These are phyloP conservation scores for Radiomyces spectabilis DNA, from an alignment of 192 early-diverging fungal genomes.

Conservation along the genomic window DNA sequence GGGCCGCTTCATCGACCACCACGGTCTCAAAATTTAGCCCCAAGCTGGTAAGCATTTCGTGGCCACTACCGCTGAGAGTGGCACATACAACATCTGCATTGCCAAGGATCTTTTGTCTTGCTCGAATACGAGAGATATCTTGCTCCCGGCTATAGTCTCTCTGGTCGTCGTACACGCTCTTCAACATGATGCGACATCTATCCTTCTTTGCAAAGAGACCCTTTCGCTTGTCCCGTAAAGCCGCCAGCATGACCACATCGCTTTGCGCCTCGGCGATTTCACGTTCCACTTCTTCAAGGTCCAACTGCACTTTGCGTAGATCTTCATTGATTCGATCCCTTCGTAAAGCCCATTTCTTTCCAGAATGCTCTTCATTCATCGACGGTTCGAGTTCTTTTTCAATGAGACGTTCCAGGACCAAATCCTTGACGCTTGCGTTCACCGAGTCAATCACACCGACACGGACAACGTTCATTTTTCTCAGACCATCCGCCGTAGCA, in stretches of 20 bases:
- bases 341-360: not conserved
- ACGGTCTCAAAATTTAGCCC: slow-evolving; percentile 70
- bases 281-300: slow-evolving; percentile 32
- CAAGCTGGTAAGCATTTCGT: slow-evolving; percentile 66
- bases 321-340: slow-evolving; percentile 28
- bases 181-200: slow-evolving; percentile 7
- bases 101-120: slow-evolving; percentile 58
- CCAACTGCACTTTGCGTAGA: slow-evolving; percentile 29
- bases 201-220: slow-evolving; percentile 14
- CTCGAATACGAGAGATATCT: slow-evolving; percentile 41
- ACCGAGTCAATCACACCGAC: slow-evolving; percentile 71
- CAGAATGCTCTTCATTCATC: slow-evolving; percentile 14
- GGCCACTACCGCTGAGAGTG: slow-evolving; percentile 82
- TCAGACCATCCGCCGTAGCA: slow-evolving; percentile 44
- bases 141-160: slow-evolving; percentile 11
- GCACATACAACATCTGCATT: slow-evolving; percentile 79
- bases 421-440: slow-evolving; percentile 63
- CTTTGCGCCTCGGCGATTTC: slow-evolving; percentile 31
- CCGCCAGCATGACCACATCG: slow-evolving; percentile 21
- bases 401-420: slow-evolving; percentile 63
- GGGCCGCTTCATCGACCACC: slow-evolving; percentile 96
- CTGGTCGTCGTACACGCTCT: slow-evolving; percentile 19
- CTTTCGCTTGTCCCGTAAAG: slow-evolving; percentile 14
- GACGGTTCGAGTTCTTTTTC: slow-evolving; percentile 48
- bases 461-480: slow-evolving; percentile 71